phyloP scores from a whole-genome alignment of 1,139 yeast genomes.

The Geotrichum macrosporum region DNA sequence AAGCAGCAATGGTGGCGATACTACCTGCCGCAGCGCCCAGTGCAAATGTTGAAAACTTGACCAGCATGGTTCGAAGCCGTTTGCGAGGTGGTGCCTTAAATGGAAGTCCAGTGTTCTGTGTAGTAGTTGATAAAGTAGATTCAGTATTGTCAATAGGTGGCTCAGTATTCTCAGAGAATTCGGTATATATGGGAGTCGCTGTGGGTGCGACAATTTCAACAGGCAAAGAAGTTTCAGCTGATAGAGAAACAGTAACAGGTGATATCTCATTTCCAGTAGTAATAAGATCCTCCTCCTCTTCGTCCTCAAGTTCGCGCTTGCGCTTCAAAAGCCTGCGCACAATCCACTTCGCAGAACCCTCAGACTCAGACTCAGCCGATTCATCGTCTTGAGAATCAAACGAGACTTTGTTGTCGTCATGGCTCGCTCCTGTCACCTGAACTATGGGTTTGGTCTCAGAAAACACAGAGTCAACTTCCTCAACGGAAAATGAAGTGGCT shows the following conservation, averaged over 20 bases:
- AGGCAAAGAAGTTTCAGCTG: too few species aligned
- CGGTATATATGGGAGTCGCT: background rate
- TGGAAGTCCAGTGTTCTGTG: background rate
- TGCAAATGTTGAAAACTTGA: slow-evolving; percentile 17
- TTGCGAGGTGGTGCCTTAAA: slow-evolving; percentile 6
- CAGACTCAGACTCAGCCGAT: too few species aligned
- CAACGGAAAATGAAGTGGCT: slow-evolving; percentile 1
- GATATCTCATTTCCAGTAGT: background rate
- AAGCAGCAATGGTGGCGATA: slow-evolving; percentile 28
- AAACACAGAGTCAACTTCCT: slow-evolving; percentile 8
- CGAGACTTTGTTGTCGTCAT: too few species aligned
- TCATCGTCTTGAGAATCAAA: too few species aligned
- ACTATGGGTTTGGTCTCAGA: too few species aligned
- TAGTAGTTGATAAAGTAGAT: too few species aligned
- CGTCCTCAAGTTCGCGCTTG: background rate
- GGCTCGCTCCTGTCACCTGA: too few species aligned
- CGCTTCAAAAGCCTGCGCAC: too few species aligned
- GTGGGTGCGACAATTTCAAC: background rate
- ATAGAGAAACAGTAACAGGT: too few species aligned
- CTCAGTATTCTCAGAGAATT: background rate
- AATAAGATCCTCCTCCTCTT: background rate
- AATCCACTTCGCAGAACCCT: too few species aligned
- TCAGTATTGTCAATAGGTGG: background rate
- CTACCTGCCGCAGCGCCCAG: slow-evolving; percentile 29
- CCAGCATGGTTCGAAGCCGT: slow-evolving; percentile 1